Evolutionary conservation across 2,329 filamentous ascomycete species (phyloP).

Genomic region (Colletotrichum truncatum): DNA sequence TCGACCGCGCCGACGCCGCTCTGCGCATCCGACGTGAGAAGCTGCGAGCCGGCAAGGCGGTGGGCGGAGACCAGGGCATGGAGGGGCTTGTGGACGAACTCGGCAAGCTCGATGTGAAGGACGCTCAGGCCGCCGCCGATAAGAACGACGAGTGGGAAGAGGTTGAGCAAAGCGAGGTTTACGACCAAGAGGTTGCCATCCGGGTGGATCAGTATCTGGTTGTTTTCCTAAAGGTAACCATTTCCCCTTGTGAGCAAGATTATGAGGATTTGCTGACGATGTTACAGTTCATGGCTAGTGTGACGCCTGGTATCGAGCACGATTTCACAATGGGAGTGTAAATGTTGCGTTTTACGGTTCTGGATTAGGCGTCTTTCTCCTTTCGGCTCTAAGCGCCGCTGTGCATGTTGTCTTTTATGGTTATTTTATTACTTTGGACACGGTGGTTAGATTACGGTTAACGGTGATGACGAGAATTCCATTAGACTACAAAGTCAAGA

Average conservation of each 20-base stretch:
- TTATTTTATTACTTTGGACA: conserved; percentile 17
- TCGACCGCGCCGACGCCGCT: conserved; percentile 93
- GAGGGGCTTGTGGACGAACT: conserved; percentile 89
- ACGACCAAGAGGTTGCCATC: conserved; percentile 80
- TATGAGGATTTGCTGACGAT: conserved; percentile 35
- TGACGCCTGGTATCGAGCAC: conserved; percentile 96
- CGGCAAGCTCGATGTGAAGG: conserved; percentile 67
- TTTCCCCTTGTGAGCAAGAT: neutral
- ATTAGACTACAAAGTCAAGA: conserved; percentile 24
- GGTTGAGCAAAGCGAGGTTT: conserved; percentile 66
- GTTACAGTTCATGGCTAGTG: conserved; percentile 78
- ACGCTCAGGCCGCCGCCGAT: conserved; percentile 60
- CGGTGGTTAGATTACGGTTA: conserved; percentile 9
- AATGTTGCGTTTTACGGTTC: conserved; percentile 31
- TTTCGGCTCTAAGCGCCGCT: neutral
- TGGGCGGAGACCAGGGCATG: conserved; percentile 68
- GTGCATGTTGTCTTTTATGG: too few species aligned
- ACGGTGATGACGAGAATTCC: conserved; percentile 13
- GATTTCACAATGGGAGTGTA: conserved; percentile 97
- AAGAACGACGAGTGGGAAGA: conserved; percentile 71
- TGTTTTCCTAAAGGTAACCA: conserved; percentile 81
- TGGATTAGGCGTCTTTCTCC: neutral
- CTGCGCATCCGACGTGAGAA: conserved; percentile 89
- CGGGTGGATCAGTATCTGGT: conserved; percentile 90
- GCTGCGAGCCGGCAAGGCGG: conserved; percentile 69